Percentiles rank a stretch among this genome's conserved stretches.
Evolutionary conservation across 148 eudicot genomes (phyloP).

Genomic region (Camellia japonica): DNA sequence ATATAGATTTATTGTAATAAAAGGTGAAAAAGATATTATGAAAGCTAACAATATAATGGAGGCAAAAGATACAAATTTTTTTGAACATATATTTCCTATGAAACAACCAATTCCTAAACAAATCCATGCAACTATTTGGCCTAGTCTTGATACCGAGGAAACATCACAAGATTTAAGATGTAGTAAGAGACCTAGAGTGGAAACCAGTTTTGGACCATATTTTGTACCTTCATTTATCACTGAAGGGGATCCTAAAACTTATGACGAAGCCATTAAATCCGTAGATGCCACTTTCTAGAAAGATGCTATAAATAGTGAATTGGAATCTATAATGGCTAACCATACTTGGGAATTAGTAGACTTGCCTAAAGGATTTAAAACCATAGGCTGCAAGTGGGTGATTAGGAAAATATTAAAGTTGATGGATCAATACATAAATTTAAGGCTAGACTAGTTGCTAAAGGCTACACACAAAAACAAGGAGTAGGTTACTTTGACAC

Average conservation of each 20-base stretch:
- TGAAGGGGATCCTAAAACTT: background rate
- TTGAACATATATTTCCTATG: constrained; percentile 14
- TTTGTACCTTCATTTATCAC: background rate
- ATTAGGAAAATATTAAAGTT: background rate
- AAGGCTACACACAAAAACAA: too few relatives aligned
- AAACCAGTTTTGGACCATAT: background rate
- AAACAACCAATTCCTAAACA: background rate
- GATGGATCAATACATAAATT: constrained; percentile 9
- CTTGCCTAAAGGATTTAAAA: background rate
- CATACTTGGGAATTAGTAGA: constrained; percentile 8
- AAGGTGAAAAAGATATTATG: background rate
- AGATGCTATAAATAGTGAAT: constrained; percentile 8
- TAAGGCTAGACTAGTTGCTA: constrained; percentile 7
- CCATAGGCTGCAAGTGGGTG: constrained; percentile 11
- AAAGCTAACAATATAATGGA: constrained; percentile 13
- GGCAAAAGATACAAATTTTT: constrained; percentile 13
- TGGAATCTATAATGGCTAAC: constrained; percentile 8
- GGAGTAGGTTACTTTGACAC: too few relatives aligned
- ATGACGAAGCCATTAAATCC: background rate
- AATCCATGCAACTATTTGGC: background rate
- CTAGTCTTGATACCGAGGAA: too few relatives aligned
- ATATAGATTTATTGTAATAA: constrained; percentile 13
- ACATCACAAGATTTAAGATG: background rate
- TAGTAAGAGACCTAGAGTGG: background rate
- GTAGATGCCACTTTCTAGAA: constrained; percentile 7